Conservation (phyloP, 2,329 filamentous ascomycete genomes). For the Iodosphaeria phyllophila region DNA sequence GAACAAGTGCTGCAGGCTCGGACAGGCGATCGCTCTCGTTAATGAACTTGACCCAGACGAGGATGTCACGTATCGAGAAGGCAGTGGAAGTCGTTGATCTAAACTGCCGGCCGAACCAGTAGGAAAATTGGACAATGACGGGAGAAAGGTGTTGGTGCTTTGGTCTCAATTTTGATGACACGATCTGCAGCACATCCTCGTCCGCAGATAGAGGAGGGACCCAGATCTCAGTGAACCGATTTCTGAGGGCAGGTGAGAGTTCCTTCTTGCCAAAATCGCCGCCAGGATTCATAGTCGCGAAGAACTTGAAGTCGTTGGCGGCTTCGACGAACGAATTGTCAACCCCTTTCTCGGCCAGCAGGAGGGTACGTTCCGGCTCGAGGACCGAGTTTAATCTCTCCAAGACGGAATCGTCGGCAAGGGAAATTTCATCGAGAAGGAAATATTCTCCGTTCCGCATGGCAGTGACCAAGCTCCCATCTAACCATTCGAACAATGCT, state of each 20-base stretch:
- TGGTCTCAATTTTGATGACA: conserved; percentile 51
- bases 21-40: conserved; percentile 36
- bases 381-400: conserved; percentile 94
- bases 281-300: conserved; percentile 98
- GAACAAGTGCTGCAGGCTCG: conserved; percentile 35
- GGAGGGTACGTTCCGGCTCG: conserved; percentile 66
- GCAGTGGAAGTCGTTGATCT: conserved; percentile 54
- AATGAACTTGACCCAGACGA: conserved; percentile 87
- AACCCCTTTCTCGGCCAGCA: conserved; percentile 86
- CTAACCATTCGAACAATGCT: conserved; percentile 88
- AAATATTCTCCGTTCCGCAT: conserved; percentile 87
- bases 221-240: conserved; percentile 98
- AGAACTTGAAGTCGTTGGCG: conserved; percentile 70
- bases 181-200: conserved; percentile 76
- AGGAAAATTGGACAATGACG: conserved; percentile 68
- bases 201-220: conserved; percentile 72
- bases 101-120: conserved; percentile 80
- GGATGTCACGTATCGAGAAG: conserved; percentile 80
- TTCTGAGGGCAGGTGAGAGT: conserved; percentile 81
- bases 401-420: conserved; percentile 92
- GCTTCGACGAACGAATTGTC: conserved; percentile 66
- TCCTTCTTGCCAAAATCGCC: conserved; percentile 98
- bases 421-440: conserved; percentile 89
- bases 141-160: conserved; percentile 37
- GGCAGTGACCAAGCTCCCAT: conserved; percentile 81